Base-by-base conservation (phyloP, 768 basidiomycete species). In the Kondoa malvinella region DNA sequence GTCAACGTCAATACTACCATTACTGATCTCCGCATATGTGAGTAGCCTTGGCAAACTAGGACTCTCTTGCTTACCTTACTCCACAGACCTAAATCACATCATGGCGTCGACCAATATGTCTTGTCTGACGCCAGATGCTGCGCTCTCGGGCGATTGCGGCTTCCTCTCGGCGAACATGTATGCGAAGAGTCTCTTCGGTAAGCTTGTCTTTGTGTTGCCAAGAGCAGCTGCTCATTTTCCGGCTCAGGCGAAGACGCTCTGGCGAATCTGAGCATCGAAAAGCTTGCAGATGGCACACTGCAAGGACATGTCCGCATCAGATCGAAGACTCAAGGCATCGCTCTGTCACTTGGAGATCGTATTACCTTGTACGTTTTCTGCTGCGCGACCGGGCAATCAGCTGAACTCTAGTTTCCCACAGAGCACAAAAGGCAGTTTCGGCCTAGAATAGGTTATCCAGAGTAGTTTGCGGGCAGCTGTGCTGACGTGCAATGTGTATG, bases 51-150 rank as follows among this genome's bases (percentile, higher is more conserved):
- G 34, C 40, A 26, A 50, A 40, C 34, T 63, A 40, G 26, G 17
- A 34, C 65, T 57, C 32, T 66, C n/a, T 57, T 33, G 33, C 66
- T 8, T 59, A 12, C n/a, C 31, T 16, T 25, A 33, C 30, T 60
- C 2, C 57, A 84, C 86, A 70, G 95, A 95, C 80, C 83, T 99
- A 67, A 82, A 86, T 68, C 90, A 96, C 74, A 87, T 99, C 76
- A 92, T 96, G 89, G 87, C 87, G 73, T 85, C 88, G 25, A 99
- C 94, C 59, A 96, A 99, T 76, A 96, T 97, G 92, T 85, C 90
- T 12, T 92, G 92, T 75, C 81, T 99, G 29, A 99, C 94, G 21
- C 92, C 94, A 0, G 86, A 87, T 30, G 84, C 83, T 4, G 86
- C 85, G 3, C 83, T 90, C 64, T 90, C 90, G 26, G 94, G 94